Conservation (phyloP, 768 basidiomycete genomes). For the Clitopilus passeckerianus region DNA sequence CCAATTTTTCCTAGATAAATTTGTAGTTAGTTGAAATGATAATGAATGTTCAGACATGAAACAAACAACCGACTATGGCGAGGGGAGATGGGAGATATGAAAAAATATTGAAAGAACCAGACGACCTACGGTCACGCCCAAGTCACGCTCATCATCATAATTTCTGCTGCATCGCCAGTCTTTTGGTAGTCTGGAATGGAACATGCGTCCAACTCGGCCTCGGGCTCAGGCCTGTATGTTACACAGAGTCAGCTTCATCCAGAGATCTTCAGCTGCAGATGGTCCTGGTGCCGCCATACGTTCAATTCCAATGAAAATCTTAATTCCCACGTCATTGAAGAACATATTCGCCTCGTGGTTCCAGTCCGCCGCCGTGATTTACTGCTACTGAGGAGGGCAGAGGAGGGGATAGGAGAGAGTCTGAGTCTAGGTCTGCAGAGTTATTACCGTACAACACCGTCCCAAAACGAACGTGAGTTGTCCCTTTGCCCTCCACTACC, state of each 20-base stretch:
- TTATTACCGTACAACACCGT: not conserved
- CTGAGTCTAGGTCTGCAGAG: conserved; percentile 13
- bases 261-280: conserved; percentile 34
- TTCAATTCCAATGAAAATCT: conserved; percentile 35
- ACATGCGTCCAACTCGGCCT: not conserved
- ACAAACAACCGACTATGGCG: too few species aligned
- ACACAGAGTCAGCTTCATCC: conserved; percentile 7
- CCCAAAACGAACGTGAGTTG: not conserved
- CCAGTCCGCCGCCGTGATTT: conserved; percentile 44
- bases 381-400: conserved; percentile 32
- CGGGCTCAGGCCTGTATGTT: not conserved
- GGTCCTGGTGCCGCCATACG: conserved; percentile 47
- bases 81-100: too few species aligned
- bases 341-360: conserved; percentile 39
- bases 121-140: not conserved
- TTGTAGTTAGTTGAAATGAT: too few species aligned
- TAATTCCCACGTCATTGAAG: conserved; percentile 37
- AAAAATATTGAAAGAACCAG: too few species aligned
- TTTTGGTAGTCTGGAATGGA: not conserved
- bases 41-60: too few species aligned
- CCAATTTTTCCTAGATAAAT: too few species aligned
- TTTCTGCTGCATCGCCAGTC: not conserved
- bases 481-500: too few species aligned
- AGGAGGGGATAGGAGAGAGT: conserved; percentile 40
- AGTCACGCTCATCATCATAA: not conserved